Conservation (phyloP, 495 filamentous ascomycete genomes). For the Hapsidospora chrysogenum region DNA sequence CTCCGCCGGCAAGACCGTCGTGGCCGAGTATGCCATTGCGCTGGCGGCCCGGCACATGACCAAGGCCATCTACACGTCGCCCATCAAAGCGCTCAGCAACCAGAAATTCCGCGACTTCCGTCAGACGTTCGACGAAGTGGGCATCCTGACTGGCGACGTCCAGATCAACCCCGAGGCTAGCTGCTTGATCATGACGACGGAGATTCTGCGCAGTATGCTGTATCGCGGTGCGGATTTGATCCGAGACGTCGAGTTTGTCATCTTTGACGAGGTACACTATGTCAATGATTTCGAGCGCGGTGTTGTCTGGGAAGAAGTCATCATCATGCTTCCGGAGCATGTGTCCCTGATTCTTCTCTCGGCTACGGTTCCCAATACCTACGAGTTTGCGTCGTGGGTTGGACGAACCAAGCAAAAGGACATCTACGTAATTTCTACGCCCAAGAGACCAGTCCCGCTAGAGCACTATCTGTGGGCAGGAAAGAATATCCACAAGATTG, state of each 20-base stretch:
- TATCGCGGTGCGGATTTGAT: conserved; percentile 94
- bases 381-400: conserved; percentile 97
- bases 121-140: conserved; percentile 79
- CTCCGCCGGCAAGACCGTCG: conserved; percentile 94
- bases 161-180: conserved; percentile 97
- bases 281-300: conserved; percentile 96
- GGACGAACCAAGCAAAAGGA: conserved; percentile 96
- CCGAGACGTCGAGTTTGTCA: conserved; percentile 94
- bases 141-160: conserved; percentile 92
- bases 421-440: conserved; percentile 96
- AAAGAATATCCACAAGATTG: conserved; percentile 86
- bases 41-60: conserved; percentile 95
- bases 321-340: conserved; percentile 97
- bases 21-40: conserved; percentile 95
- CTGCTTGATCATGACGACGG: conserved; percentile 98
- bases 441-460: conserved; percentile 83
- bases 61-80: conserved; percentile 96
- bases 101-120: conserved; percentile 97
- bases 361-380: conserved; percentile 90
- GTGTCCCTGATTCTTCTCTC: conserved; percentile 90
- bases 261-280: conserved; percentile 98
- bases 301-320: conserved; percentile 98
- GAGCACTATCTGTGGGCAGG: conserved; percentile 94
- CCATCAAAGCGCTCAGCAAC: conserved; percentile 96
- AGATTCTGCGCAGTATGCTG: conserved; percentile 95